A percentile compares a stretch with the other conserved stretches of the same genome.
phyloP scores from a whole-genome alignment of 148 eudicot genomes.

The Amaranthus hypochondriacus region DNA sequence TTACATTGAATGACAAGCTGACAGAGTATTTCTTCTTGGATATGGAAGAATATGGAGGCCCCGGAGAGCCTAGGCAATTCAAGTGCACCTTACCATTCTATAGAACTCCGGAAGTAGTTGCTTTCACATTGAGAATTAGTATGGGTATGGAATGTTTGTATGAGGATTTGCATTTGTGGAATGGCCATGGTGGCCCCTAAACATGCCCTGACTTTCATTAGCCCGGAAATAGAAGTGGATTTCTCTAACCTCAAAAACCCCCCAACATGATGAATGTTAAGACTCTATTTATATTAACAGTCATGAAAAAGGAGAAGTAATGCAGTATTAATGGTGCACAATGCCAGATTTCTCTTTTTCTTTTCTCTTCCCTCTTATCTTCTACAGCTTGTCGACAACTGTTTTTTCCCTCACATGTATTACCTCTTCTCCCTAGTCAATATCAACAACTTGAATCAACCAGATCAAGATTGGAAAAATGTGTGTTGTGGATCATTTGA shows the following conservation, averaged over 20 bases:
- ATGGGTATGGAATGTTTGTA: conserved; percentile 63
- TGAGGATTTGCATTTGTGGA: conserved; percentile 30
- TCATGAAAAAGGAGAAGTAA: no score
- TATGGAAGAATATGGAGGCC: conserved; percentile 35
- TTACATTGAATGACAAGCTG: conserved; percentile 33
- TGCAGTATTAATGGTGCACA: no score
- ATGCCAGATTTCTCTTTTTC: no score
- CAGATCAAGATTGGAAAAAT: no score
- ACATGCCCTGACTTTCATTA: conserved; percentile 41
- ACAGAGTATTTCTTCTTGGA: conserved; percentile 62
- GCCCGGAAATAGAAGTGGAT: conserved; percentile 53
- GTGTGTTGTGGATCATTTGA: no score
- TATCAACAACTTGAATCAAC: no score
- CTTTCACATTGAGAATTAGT: conserved; percentile 44
- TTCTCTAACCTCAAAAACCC: background rate
- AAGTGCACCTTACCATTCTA: conserved; percentile 50
- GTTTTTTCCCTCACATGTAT: no score
- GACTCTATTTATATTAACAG: no score
- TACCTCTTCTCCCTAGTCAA: no score
- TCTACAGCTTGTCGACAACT: no score
- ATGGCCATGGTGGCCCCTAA: conserved; percentile 63
- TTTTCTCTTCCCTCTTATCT: no score
- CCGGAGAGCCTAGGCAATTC: conserved; percentile 30
- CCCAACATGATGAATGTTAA: no score
- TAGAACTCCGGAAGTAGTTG: conserved; percentile 51